Evolutionary conservation across 2,329 filamentous ascomycete species (phyloP), one percentile per base, ranked within the genome.

Genomic region (Pseudogymnoascus verrucosus): DNA sequence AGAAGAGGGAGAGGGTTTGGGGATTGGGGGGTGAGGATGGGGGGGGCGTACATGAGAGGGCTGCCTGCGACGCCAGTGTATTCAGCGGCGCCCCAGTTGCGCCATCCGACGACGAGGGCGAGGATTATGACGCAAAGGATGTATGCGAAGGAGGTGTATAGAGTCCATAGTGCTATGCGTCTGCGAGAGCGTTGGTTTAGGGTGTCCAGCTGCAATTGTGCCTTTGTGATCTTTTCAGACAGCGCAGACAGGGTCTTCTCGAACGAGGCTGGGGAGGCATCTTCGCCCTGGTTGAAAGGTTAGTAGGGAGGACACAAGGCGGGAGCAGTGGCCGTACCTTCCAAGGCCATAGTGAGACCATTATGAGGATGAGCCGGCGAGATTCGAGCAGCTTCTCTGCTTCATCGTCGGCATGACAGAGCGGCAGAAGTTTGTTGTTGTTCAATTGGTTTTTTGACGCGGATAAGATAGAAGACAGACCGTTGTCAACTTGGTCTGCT

Each of bases 121-220:
- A 96, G 81, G 62, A 98, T 88, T 28, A 96, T 86, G 8, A 87
- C 83, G 70, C 91, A 93, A 57, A 98, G 84, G 3, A 97, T 87
- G 75, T 98, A 99, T 61, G 89, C 90, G 71, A 99, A 93, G 63
- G 87, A 87, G 2, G 93, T 87, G 74, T 98, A 99, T 12, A 99
- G 84, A 0, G 92, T 96, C 85, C 88, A 92, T 63, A 98, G 84
- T 39, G 91, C 90, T 69, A 89, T 93, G 70, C 89, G 84, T 64
- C 93, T 89, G 64, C 93, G 86, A 60, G 90, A 86, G 66, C 84
- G 84, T 69, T 88, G 83, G 57, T 91, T 86, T 40, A 89, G 82
- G 44, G 80, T 80, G 71, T 96, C 92, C 68, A 97, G 87, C 61
- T 83, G 85, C 44, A 87, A 79, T 70, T 89, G 89, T 2, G 88